Evolutionary conservation across 805 yeast genomes (phyloP).

Genomic region (Ogataea henricii): DNA sequence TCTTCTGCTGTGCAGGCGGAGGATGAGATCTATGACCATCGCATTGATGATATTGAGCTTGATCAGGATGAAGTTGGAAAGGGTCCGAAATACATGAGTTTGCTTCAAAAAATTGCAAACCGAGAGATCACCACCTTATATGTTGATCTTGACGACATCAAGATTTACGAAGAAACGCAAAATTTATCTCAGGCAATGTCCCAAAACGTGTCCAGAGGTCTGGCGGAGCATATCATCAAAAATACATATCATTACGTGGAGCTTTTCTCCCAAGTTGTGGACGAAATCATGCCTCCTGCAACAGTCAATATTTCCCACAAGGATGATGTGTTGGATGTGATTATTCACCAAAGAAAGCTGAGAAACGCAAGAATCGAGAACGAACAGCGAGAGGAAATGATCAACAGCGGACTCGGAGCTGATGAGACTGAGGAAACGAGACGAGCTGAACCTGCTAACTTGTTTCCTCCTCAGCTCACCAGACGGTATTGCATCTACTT

Average conservation of each 20-base stretch:
- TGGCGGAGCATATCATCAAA: conserved; percentile 61
- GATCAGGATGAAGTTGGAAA: conserved; percentile 31
- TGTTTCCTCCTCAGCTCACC: conserved; percentile 84
- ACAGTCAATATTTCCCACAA: conserved; percentile 74
- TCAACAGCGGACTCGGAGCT: conserved; percentile 40
- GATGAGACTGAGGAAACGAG: conserved; percentile 20
- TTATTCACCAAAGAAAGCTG: conserved; percentile 83
- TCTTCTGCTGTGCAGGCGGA: conserved; percentile 28
- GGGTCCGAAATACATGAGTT: conserved; percentile 73
- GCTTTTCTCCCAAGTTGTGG: conserved; percentile 72
- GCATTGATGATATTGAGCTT: conserved; percentile 32
- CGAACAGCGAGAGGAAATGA: conserved; percentile 65
- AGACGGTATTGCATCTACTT: conserved; percentile 87
- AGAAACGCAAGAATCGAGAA: conserved; percentile 74
- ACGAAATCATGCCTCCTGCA: conserved; percentile 84
- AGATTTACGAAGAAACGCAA: conserved; percentile 59
- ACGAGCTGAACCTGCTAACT: conserved; percentile 39
- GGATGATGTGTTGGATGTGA: conserved; percentile 92
- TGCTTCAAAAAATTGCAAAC: conserved; percentile 81
- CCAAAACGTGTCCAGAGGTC: conserved; percentile 22
- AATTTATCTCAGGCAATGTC: conserved; percentile 19
- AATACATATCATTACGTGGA: conserved; percentile 83
- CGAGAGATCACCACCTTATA: conserved; percentile 69
- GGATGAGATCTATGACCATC: conserved; percentile 39
- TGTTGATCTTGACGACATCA: conserved; percentile 84